These are phyloP conservation scores for Ceratopteris richardii DNA, from an alignment of 75 land plant genomes.

Conservation along the genomic window DNA sequence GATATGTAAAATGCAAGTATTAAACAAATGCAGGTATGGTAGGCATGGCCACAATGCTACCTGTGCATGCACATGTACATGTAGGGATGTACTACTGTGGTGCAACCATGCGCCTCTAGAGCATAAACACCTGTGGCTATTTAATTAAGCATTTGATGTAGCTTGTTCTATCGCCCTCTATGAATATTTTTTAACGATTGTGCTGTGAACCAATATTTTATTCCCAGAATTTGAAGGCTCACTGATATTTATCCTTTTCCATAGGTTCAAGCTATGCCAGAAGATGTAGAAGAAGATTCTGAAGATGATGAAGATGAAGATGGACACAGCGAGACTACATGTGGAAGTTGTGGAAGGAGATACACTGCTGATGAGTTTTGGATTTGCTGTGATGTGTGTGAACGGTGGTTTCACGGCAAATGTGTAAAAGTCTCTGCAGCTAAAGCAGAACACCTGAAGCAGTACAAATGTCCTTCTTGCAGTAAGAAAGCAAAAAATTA, in stretches of 20 bases:
- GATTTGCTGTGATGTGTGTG: slow-evolving; percentile 54
- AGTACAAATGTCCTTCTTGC: slow-evolving; percentile 54
- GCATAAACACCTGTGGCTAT: no score
- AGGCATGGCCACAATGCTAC: no score
- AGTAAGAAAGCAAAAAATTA: slow-evolving; percentile 13
- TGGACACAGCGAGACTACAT: slow-evolving; percentile 47
- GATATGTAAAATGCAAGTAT: no score
- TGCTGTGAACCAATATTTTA: no score
- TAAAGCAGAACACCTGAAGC: slow-evolving; percentile 47
- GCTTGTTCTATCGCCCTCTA: no score
- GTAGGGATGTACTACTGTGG: no score
- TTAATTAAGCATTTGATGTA: no score
- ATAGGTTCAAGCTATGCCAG: slow-evolving; percentile 13
- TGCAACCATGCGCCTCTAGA: no score
- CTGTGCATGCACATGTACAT: no score
- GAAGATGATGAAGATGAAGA: slow-evolving; percentile 45
- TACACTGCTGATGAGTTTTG: slow-evolving; percentile 48
- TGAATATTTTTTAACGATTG: no score
- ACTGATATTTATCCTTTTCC: neutral
- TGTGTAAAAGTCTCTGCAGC: slow-evolving; percentile 57
- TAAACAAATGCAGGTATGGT: no score
- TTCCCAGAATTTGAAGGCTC: neutral
- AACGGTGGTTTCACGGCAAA: slow-evolving; percentile 51
- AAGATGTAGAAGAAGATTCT: slow-evolving; percentile 18
- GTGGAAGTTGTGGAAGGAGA: slow-evolving; percentile 51